These are phyloP conservation scores for Candida suzukii DNA, from an alignment of 805 yeast species.

Conservation along the genomic window DNA sequence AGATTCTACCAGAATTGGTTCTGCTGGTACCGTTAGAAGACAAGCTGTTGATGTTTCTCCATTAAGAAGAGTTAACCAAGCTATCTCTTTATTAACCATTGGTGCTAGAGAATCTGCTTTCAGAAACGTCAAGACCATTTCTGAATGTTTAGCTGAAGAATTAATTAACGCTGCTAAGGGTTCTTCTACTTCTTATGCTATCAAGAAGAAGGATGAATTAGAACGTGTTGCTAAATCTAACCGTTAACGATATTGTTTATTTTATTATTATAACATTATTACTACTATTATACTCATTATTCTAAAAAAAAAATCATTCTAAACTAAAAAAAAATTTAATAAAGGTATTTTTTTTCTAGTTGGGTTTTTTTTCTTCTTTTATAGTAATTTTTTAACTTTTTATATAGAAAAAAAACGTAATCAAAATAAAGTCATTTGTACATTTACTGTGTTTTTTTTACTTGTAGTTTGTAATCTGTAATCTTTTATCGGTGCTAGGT, in stretches of 20 bases:
- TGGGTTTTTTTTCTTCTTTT: background rate
- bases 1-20: constrained; percentile 99
- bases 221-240: constrained; percentile 99
- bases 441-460: too few species aligned
- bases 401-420: background rate
- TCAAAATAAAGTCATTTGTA: background rate
- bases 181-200: constrained; percentile 99
- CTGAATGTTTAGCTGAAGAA: constrained; percentile 99
- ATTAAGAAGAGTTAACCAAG: constrained; percentile 99
- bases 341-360: background rate
- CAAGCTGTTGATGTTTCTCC: constrained; percentile 99
- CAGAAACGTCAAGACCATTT: constrained; percentile 99
- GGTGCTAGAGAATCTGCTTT: constrained; percentile 99
- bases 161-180: constrained; percentile 99
- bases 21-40: constrained; percentile 99
- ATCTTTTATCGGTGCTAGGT: too few species aligned
- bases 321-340: too few species aligned
- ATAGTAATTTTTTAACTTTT: background rate
- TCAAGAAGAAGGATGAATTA: constrained; percentile 99
- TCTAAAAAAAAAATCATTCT: too few species aligned
- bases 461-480: too few species aligned
- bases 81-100: constrained; percentile 93
- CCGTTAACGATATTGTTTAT: constrained; percentile 61
- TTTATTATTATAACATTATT: background rate
- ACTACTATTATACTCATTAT: background rate